These are phyloP conservation scores for Corinectria fuckeliana DNA, from an alignment of 2,329 filamentous ascomycete genomes.

Conservation along the genomic window DNA sequence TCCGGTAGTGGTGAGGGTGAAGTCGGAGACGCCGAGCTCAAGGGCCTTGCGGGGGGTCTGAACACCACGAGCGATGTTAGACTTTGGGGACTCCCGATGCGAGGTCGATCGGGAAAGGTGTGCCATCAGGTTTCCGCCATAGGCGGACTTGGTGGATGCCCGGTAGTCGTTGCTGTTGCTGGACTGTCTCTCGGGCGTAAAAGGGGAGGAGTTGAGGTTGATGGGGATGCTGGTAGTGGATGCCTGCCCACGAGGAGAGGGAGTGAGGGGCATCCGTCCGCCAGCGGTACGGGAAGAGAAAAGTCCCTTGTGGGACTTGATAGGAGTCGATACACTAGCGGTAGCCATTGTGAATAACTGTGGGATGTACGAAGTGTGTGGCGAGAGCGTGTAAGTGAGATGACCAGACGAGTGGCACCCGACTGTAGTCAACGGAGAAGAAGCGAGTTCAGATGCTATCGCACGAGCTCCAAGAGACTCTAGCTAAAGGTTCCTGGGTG, in stretches of 20 bases:
- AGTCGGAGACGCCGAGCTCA: slow-evolving; percentile 92
- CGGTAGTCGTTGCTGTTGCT: slow-evolving; percentile 55
- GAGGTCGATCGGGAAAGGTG: slow-evolving; percentile 76
- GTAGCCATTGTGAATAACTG: slow-evolving; percentile 73
- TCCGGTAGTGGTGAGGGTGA: slow-evolving; percentile 86
- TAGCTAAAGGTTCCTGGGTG: slow-evolving; percentile 64
- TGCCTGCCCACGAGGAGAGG: slow-evolving; percentile 78
- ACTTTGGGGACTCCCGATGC: slow-evolving; percentile 91
- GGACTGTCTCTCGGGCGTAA: slow-evolving; percentile 71
- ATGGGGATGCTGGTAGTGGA: slow-evolving; percentile 55
- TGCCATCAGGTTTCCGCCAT: slow-evolving; percentile 78
- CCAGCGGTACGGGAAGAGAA: slow-evolving; percentile 93
- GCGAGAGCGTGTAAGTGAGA: slow-evolving; percentile 31
- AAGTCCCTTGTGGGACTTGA: slow-evolving; percentile 93
- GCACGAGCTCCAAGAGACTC: slow-evolving; percentile 65
- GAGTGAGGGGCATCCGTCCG: slow-evolving; percentile 92
- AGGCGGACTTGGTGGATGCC: slow-evolving; percentile 73
- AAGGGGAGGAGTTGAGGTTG: slow-evolving; percentile 73
- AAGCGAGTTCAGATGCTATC: slow-evolving; percentile 49
- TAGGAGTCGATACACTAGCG: slow-evolving; percentile 81
- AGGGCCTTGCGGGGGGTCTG: slow-evolving; percentile 81
- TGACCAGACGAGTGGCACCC: slow-evolving; percentile 54
- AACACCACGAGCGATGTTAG: slow-evolving; percentile 82
- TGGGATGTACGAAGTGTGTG: slow-evolving; percentile 21
- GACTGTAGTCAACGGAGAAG: slow-evolving; percentile 52